Base-by-base conservation (phyloP, 345 rosid species). In the Salix viminalis region DNA sequence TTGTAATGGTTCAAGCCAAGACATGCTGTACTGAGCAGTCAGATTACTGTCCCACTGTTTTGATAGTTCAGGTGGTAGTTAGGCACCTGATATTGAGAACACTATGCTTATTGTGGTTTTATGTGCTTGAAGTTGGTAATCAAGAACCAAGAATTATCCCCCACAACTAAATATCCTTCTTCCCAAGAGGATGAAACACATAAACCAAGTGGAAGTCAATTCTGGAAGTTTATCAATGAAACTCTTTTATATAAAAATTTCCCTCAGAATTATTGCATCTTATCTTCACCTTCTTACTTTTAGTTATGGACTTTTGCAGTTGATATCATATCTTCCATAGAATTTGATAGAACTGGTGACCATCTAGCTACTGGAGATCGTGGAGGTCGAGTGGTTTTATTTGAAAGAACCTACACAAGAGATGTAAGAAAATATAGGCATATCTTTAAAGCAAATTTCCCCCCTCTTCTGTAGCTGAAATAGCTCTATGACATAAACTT, bases 351-450 rank as follows among this genome's bases (percentile, higher is more conserved):
- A 86, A 81, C 83, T 52, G 98, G 98, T 2, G 86, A 91, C 69
- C 91, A 92, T 79, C 96, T 94, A 26, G 98, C 96, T 69, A 92
- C 98, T 72, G 98, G 98, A 65, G 98, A 94, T 77, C 96, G 97
- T 85, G 98, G 98, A 72, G 98, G 98, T 48, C 84, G 98, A 28
- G 98, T 92, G 82, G 98, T 94, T 85, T 89, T 94, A 42, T 94
- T 94, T 85, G 97, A 94, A 89, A 90, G 94, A 79, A 90, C 87
- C 5, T 92, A 94, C 80, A 72, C 76, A 34, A 88, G 77, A 82
- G 90, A 88, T 84, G 98, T 94, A 82, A 70, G 96, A 77, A 67
- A 66, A 48, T 61, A 72, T 44, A 19, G 48, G 65, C 36, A 52
- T 24, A 5, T 48, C 24, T 1, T 42, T 32, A 52, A 44, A 12